A percentile compares a stretch with the other conserved stretches of the same genome.
These are phyloP conservation scores for Sporothrix inflata DNA, from an alignment of 2,329 filamentous ascomycete genomes.

Conservation along the genomic window DNA sequence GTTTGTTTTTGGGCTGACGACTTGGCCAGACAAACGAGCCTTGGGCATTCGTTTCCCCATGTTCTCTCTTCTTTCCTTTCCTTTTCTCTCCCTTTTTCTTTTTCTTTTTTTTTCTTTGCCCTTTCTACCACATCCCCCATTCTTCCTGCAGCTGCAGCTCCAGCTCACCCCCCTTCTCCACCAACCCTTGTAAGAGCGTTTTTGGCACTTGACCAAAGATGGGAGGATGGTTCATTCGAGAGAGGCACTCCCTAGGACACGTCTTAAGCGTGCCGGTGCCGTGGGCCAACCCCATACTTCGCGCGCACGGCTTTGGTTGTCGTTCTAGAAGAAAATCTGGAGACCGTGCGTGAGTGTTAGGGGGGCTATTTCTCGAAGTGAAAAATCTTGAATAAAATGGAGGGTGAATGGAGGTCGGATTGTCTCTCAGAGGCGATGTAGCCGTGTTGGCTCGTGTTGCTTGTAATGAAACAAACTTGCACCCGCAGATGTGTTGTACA, in stretches of 20 bases:
- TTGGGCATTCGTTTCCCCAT: background rate
- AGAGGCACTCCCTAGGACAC: background rate
- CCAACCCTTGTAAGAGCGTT: slow-evolving; percentile 15
- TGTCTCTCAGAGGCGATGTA: background rate
- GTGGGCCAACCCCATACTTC: slow-evolving; percentile 4
- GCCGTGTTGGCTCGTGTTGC: background rate
- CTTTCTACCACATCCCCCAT: slow-evolving; percentile 19
- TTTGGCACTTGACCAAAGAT: slow-evolving; percentile 28
- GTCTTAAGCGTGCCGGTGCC: background rate
- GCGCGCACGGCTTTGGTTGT: background rate
- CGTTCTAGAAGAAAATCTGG: background rate
- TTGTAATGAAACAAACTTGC: background rate
- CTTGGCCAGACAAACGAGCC: background rate
- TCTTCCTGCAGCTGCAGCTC: slow-evolving; percentile 2
- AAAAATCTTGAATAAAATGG: background rate
- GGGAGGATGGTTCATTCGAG: slow-evolving; percentile 1
- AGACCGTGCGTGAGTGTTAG: background rate
- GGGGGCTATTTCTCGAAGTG: background rate
- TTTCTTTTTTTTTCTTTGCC: background rate
- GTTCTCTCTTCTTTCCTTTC: slow-evolving; percentile 24
- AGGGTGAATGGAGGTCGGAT: background rate
- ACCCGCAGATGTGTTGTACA: slow-evolving; percentile 11
- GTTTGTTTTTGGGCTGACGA: slow-evolving; percentile 2
- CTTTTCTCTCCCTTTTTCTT: slow-evolving; percentile 3
- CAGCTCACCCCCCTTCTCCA: background rate